Conservation (phyloP, 495 filamentous ascomycete genomes). For the Acidomyces sp. region DNA sequence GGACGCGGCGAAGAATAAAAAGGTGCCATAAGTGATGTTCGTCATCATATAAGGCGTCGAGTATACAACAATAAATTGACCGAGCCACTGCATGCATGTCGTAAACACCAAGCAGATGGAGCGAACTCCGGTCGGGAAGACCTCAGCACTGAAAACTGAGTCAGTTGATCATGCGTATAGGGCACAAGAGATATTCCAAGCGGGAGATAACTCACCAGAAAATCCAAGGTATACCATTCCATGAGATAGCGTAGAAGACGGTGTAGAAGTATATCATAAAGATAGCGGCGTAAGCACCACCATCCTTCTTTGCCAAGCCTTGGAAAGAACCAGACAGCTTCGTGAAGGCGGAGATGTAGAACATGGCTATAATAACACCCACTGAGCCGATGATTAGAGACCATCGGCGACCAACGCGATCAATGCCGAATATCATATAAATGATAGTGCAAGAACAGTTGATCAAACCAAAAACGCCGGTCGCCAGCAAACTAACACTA, state of each 20-base stretch:
- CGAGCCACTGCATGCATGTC: slow-evolving; percentile 8
- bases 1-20: slow-evolving; percentile 6
- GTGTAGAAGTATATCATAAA: slow-evolving; percentile 13
- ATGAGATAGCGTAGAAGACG: slow-evolving; percentile 3
- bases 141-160: too few relatives aligned
- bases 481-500: slow-evolving; percentile 3
- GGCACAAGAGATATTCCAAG: too few relatives aligned
- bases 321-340: neutral
- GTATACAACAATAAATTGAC: slow-evolving; percentile 6
- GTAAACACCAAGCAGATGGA: slow-evolving; percentile 12
- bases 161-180: too few relatives aligned
- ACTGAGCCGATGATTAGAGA: slow-evolving; percentile 13
- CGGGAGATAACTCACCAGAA: too few relatives aligned
- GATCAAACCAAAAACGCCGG: slow-evolving; percentile 14
- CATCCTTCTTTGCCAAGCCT: neutral
- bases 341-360: slow-evolving; percentile 6
- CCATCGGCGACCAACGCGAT: slow-evolving; percentile 10
- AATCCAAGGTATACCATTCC: slow-evolving; percentile 9
- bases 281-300: slow-evolving; percentile 2
- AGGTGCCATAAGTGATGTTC: slow-evolving; percentile 3
- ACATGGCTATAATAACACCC: slow-evolving; percentile 4
- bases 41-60: slow-evolving; percentile 7
- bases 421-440: slow-evolving; percentile 9
- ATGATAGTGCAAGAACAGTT: slow-evolving; percentile 10
- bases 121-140: slow-evolving; percentile 9